Base-by-base conservation (phyloP, 768 basidiomycete species). In the Ramaria sp. region DNA sequence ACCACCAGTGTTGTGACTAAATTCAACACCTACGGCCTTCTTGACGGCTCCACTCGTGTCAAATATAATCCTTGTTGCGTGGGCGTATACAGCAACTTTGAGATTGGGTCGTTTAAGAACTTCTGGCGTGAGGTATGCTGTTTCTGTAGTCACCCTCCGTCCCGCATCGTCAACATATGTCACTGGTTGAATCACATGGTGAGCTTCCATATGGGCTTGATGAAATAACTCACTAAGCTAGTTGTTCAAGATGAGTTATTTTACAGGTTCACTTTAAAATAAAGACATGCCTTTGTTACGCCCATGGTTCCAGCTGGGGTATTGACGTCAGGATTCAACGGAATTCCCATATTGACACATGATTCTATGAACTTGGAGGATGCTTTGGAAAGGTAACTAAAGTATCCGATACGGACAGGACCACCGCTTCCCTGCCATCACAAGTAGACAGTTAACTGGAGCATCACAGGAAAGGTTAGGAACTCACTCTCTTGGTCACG, bases 51-150 rank as follows among this genome's bases (percentile, higher is more conserved):
- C 58, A 4, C 64, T 63, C 13, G 62, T 66, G 18, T 82, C 76
- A 58, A 83, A 80, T 34, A 62, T 38, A 13, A 88, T 64, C 28
- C 72, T 76, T 12, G 80, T 83, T 3, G 77, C 82, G 4, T 71
- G 72, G 0, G 81, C 77, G 47, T 73, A 66, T 20, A 76, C 74
- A 2, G 74, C 75, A 18, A 88, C 77, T 24, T 70, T 82, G 22
- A 88, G 70, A 58, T 88, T 88, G 5, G 77, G 77, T 37, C 85
- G 72, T 5, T 72, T 69, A 4, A 87, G 72, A 3, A 86, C 84
- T 0, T 79, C 71, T 0, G 73, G 66, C 0, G 83, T 85, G 30
- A 88, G 73, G 61, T 87, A 87, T 0, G 82, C 83, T 1, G 74
- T 67, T 60, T 86, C 83, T 0, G 81, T 73, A 1, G 84, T 79